Evolutionary conservation across 495 filamentous ascomycete genomes (phyloP).

Genomic region (Parachaetomium inaequale): DNA sequence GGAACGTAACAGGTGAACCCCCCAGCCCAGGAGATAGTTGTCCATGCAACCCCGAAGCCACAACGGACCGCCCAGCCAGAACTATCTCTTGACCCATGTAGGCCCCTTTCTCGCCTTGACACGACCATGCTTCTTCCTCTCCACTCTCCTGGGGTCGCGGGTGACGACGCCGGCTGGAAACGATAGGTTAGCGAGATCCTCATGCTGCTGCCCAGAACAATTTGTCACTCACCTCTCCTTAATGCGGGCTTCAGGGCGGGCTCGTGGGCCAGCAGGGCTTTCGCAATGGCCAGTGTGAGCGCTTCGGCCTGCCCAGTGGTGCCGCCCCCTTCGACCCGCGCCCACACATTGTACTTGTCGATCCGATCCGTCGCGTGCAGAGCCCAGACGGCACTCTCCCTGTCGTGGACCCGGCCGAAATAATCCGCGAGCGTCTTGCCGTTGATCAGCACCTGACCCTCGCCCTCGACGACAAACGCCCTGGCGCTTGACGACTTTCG

Average conservation of each 20-base stretch:
- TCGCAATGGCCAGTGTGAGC: conserved; percentile 84
- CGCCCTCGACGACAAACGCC: conserved; percentile 85
- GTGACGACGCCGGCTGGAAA: conserved; percentile 81
- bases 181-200: conserved; percentile 24
- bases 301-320: conserved; percentile 95
- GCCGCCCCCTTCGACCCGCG: conserved; percentile 75
- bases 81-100: conserved; percentile 89
- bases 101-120: conserved; percentile 98
- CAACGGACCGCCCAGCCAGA: conserved; percentile 13
- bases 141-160: conserved; percentile 84
- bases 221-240: conserved; percentile 69
- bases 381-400: conserved; percentile 91
- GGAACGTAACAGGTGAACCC: conserved; percentile 5
- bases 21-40: not conserved
- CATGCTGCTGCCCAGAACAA: conserved; percentile 1
- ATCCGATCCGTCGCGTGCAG: conserved; percentile 75
- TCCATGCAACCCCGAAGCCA: conserved; percentile 23
- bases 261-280: conserved; percentile 85
- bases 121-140: conserved; percentile 96
- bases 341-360: conserved; percentile 98
- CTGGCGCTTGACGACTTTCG: conserved; percentile 81
- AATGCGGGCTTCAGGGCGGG: conserved; percentile 82
- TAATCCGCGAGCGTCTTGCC: conserved; percentile 71
- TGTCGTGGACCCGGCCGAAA: conserved; percentile 87
- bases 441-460: conserved; percentile 85